Conservation (phyloP, 441 rosid species). For the Iberis amara region DNA sequence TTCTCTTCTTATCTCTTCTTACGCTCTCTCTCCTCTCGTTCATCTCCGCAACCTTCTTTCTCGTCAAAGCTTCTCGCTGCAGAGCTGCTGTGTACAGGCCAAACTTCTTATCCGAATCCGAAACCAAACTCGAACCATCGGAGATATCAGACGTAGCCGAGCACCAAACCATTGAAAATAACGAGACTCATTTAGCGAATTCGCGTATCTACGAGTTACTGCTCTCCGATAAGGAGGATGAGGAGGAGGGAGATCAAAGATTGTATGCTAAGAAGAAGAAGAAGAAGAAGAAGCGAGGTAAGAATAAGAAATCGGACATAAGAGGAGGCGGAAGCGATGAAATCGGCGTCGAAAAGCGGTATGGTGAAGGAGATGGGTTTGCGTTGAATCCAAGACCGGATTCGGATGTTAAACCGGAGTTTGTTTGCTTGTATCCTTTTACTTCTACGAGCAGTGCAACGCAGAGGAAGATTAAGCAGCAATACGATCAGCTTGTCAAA, state of each 20-base stretch:
- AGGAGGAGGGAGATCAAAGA: conserved; percentile 38
- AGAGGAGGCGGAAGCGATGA: conserved; percentile 32
- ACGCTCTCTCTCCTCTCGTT: conserved; percentile 30
- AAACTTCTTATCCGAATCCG: conserved; percentile 22
- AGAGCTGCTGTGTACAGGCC: conserved; percentile 17
- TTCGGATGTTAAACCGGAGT: conserved; percentile 42
- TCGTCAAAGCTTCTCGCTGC: conserved; percentile 30
- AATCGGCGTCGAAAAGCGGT: conserved; percentile 29
- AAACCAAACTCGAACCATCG: conserved; percentile 23
- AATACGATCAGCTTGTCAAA: conserved; percentile 71
- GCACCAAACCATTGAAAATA: conserved; percentile 23
- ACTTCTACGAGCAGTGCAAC: conserved; percentile 79
- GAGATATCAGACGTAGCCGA: conserved; percentile 29
- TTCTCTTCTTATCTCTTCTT: conserved; percentile 32
- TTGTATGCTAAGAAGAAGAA: conserved; percentile 27
- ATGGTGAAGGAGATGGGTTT: conserved; percentile 24
- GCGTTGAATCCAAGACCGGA: conserved; percentile 37
- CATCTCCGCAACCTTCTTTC: conserved; percentile 34
- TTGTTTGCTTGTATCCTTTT: conserved; percentile 72
- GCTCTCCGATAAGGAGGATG: conserved; percentile 38
- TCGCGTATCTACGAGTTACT: conserved; percentile 57
- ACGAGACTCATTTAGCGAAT: conserved; percentile 35
- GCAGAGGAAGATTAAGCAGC: conserved; percentile 90
- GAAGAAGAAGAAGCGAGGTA: conserved; percentile 50
- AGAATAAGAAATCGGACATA: conserved; percentile 44